A percentile compares a stretch with the other conserved stretches of the same genome.
Conservation (phyloP, 768 basidiomycete genomes). For the Tylopilus subfusipes region DNA sequence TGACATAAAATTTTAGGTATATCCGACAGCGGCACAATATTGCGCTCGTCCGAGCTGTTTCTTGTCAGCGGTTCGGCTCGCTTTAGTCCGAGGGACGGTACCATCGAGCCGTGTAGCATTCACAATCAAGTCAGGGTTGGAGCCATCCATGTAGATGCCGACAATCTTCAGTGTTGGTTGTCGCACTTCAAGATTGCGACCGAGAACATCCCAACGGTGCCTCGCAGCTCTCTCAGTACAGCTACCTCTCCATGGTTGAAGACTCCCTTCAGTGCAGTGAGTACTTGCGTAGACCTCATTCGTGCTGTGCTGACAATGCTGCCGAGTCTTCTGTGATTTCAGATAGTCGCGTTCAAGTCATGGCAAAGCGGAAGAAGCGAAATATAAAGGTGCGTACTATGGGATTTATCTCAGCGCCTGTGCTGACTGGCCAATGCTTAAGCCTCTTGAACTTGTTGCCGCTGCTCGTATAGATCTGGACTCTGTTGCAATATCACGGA, state of each 20-base stretch:
- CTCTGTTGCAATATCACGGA: slow-evolving; percentile 44
- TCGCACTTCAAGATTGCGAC: slow-evolving; percentile 9
- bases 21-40: slow-evolving; percentile 35
- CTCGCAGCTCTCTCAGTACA: slow-evolving; percentile 3
- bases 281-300: slow-evolving; percentile 1
- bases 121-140: slow-evolving; percentile 44
- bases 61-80: slow-evolving; percentile 45
- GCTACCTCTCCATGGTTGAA: slow-evolving; percentile 26
- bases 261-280: slow-evolving; percentile 26
- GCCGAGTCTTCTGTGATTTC: slow-evolving; percentile 19
- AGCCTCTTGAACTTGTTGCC: slow-evolving; percentile 35
- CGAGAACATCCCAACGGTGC: not conserved
- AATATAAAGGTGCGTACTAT: slow-evolving; percentile 14
- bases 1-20: slow-evolving; percentile 12
- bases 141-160: slow-evolving; percentile 45
- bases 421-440: slow-evolving; percentile 1
- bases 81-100: slow-evolving; percentile 57
- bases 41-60: slow-evolving; percentile 45
- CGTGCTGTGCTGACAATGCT: slow-evolving; percentile 2
- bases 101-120: slow-evolving; percentile 52
- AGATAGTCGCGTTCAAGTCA: slow-evolving; percentile 9
- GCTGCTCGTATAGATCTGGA: slow-evolving; percentile 42
- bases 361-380: slow-evolving; percentile 18
- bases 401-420: not conserved
- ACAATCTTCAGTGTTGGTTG: slow-evolving; percentile 30